Percentiles rank a stretch among this genome's conserved stretches.
Evolutionary conservation across 306 rosid genomes (phyloP).

Genomic region (Crataegus laevigata): DNA sequence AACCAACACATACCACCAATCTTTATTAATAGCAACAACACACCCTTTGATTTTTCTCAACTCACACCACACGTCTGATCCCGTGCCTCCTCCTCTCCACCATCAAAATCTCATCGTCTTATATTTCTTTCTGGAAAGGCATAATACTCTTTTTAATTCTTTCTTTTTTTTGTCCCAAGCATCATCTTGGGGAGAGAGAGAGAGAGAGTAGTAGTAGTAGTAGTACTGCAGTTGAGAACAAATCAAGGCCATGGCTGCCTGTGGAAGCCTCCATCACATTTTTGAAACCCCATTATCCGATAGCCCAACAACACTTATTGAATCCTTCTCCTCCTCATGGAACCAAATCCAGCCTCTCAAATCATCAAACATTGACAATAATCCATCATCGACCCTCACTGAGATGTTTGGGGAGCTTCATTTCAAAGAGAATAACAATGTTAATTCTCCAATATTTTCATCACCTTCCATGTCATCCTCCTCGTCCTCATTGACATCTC

Average conservation of each 20-base stretch:
- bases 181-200: not conserved
- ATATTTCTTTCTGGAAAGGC: not conserved
- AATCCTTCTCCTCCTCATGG: constrained; percentile 52
- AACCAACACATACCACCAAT: not conserved
- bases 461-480: not conserved
- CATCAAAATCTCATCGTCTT: constrained; percentile 9
- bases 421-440: constrained; percentile 43
- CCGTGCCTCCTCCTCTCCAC: constrained; percentile 33
- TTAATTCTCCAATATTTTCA: not conserved
- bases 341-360: constrained; percentile 45
- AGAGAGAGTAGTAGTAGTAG: not conserved
- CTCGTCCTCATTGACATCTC: constrained; percentile 17
- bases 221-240: not conserved
- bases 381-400: constrained; percentile 34
- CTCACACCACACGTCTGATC: constrained; percentile 28
- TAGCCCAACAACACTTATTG: constrained; percentile 43
- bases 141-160: not conserved
- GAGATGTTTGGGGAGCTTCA: constrained; percentile 87
- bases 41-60: constrained; percentile 29
- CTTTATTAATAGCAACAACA: constrained; percentile 26
- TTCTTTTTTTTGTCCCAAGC: not conserved
- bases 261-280: constrained; percentile 61
- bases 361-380: not conserved
- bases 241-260: constrained; percentile 52
- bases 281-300: constrained; percentile 64